Percentiles rank a stretch among this genome's conserved stretches.
phyloP scores from a whole-genome alignment of 1,139 yeast genomes.

The Magnusiomyces fungicola region DNA sequence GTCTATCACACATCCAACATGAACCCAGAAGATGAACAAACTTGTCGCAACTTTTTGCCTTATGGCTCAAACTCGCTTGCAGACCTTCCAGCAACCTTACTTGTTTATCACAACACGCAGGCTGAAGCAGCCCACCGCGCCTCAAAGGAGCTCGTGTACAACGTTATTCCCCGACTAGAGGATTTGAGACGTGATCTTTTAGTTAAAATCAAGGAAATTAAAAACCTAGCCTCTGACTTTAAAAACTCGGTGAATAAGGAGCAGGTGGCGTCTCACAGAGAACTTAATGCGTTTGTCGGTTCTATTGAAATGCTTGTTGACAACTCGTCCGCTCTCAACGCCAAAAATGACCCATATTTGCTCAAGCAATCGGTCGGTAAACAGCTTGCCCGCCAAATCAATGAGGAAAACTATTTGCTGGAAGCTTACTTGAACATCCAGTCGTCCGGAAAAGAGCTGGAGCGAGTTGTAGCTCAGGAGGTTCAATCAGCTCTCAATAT shows the following conservation, averaged over 20 bases:
- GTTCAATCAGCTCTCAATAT: constrained; percentile 71
- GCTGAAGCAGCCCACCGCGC: constrained; percentile 61
- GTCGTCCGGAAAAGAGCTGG: constrained; percentile 81
- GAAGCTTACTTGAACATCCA: constrained; percentile 87
- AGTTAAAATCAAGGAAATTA: constrained; percentile 82
- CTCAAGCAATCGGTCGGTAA: constrained; percentile 64
- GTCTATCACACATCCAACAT: constrained; percentile 13
- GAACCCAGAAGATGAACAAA: constrained; percentile 18
- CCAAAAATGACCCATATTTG: constrained; percentile 73
- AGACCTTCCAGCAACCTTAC: constrained; percentile 69
- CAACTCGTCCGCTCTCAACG: constrained; percentile 34
- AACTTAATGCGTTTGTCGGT: constrained; percentile 23
- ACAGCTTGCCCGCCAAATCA: constrained; percentile 67
- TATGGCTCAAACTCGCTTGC: constrained; percentile 75
- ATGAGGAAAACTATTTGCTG: constrained; percentile 77
- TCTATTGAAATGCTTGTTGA: constrained; percentile 27
- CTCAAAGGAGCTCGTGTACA: constrained; percentile 59
- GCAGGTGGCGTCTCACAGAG: constrained; percentile 46
- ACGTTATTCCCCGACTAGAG: constrained; percentile 76
- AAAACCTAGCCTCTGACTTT: constrained; percentile 73
- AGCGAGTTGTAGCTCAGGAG: constrained; percentile 78
- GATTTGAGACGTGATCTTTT: constrained; percentile 75
- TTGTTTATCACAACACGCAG: constrained; percentile 66
- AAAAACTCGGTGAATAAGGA: constrained; percentile 67
- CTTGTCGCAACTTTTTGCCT: constrained; percentile 55